Percentiles rank a stretch among this genome's conserved stretches.
phyloP scores from a whole-genome alignment of 371 early-diverging fungal genomes.

The Mortierella sp. region DNA sequence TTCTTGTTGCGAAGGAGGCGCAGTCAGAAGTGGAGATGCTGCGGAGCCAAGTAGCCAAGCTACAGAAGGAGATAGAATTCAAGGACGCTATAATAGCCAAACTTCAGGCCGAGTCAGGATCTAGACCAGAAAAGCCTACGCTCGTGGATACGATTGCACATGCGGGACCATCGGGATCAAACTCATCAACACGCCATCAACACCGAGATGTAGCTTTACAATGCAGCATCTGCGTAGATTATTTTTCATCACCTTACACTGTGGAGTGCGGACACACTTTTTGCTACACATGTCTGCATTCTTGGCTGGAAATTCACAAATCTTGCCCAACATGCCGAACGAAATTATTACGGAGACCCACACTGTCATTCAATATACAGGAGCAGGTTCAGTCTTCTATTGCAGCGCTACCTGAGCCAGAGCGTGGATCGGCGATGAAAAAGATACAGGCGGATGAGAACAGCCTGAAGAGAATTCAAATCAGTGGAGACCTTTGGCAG shows the following conservation, averaged over 20 bases:
- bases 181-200: not conserved
- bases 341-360: conserved; percentile 46
- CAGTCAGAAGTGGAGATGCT: conserved; percentile 38
- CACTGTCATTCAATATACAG: conserved; percentile 50
- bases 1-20: conserved; percentile 34
- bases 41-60: conserved; percentile 24
- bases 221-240: conserved; percentile 56
- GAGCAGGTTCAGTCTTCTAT: conserved; percentile 52
- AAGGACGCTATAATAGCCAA: conserved; percentile 48
- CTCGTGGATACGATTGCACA: conserved; percentile 9
- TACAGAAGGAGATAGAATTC: conserved; percentile 45
- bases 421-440: conserved; percentile 18
- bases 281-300: conserved; percentile 51
- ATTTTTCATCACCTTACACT: conserved; percentile 52
- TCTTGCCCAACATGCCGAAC: conserved; percentile 57
- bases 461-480: conserved; percentile 21
- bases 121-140: conserved; percentile 12
- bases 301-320: conserved; percentile 51
- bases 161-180: not conserved
- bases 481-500: conserved; percentile 37
- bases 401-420: conserved; percentile 33
- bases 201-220: conserved; percentile 33
- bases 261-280: conserved; percentile 58
- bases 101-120: conserved; percentile 15
- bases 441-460: conserved; percentile 36